phyloP scores from a whole-genome alignment of 1,284 basidiomycete genomes.

The Leccinum pachyderme region DNA sequence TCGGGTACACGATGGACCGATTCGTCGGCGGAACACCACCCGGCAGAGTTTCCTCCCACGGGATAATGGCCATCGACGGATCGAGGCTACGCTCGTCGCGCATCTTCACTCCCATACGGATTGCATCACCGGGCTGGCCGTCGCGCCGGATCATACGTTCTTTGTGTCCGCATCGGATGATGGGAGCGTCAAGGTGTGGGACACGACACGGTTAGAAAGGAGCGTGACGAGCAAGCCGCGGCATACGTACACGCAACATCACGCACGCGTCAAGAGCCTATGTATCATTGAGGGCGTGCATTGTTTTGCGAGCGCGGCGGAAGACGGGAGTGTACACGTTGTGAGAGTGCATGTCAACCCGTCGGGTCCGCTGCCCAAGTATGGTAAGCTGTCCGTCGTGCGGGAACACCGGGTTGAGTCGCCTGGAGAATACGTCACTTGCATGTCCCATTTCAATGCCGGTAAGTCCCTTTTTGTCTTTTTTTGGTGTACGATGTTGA shows the following conservation, averaged over 20 bases:
- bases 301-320: conserved; percentile 86
- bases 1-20: conserved; percentile 73
- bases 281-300: conserved; percentile 83
- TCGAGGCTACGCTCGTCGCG: conserved; percentile 78
- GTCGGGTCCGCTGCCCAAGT: conserved; percentile 67
- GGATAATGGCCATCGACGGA: conserved; percentile 41
- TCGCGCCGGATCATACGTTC: conserved; percentile 93
- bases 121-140: conserved; percentile 76
- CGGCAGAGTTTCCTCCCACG: conserved; percentile 63
- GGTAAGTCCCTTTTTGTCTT: conserved; percentile 43
- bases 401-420: conserved; percentile 70
- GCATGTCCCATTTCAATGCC: conserved; percentile 73
- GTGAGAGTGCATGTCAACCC: conserved; percentile 75
- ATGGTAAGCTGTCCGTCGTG: conserved; percentile 73
- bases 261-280: conserved; percentile 75
- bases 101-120: conserved; percentile 86
- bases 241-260: conserved; percentile 76
- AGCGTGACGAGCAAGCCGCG: conserved; percentile 73
- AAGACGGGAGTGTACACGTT: conserved; percentile 83
- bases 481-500: conserved; percentile 6
- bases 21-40: conserved; percentile 69
- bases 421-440: conserved; percentile 73
- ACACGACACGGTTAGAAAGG: conserved; percentile 74
- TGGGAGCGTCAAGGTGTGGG: conserved; percentile 83
- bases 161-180: conserved; percentile 90